Conservation (phyloP, 495 filamentous ascomycete genomes). For the Daldinia decipiens region DNA sequence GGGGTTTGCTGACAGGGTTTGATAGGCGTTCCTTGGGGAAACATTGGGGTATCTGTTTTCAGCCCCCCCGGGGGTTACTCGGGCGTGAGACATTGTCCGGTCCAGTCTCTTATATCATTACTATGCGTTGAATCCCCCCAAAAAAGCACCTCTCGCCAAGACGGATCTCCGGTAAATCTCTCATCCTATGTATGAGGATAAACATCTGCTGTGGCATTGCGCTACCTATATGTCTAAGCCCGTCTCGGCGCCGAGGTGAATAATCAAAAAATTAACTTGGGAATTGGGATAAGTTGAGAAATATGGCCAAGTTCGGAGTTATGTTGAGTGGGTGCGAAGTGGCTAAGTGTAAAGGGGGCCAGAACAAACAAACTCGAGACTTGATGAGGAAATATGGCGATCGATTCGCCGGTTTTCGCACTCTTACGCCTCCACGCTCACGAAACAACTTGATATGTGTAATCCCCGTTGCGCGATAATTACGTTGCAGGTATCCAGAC, state of each 20-base stretch:
- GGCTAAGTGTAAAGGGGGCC: constrained; percentile 8
- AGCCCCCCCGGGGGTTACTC: constrained; percentile 21
- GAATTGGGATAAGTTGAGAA: constrained; percentile 36
- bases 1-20: constrained; percentile 15
- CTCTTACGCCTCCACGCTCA: not conserved
- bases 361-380: constrained; percentile 24
- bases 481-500: constrained; percentile 29
- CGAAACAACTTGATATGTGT: constrained; percentile 25
- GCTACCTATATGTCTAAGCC: constrained; percentile 29
- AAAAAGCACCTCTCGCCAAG: constrained; percentile 43
- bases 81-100: constrained; percentile 19
- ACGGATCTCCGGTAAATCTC: constrained; percentile 46
- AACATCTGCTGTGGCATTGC: constrained; percentile 16
- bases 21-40: constrained; percentile 26
- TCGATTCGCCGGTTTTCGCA: constrained; percentile 18
- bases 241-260: constrained; percentile 39
- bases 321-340: constrained; percentile 20
- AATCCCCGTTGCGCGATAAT: constrained; percentile 42
- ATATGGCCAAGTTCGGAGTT: constrained; percentile 41
- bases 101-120: constrained; percentile 16
- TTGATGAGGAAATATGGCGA: constrained; percentile 33
- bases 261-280: constrained; percentile 39
- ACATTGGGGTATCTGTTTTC: constrained; percentile 22
- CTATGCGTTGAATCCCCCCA: constrained; percentile 19
- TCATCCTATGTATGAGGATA: constrained; percentile 30